Percentiles rank a stretch among this genome's conserved stretches.
phyloP scores from a whole-genome alignment of 768 basidiomycete species.

The Calocybe indica region DNA sequence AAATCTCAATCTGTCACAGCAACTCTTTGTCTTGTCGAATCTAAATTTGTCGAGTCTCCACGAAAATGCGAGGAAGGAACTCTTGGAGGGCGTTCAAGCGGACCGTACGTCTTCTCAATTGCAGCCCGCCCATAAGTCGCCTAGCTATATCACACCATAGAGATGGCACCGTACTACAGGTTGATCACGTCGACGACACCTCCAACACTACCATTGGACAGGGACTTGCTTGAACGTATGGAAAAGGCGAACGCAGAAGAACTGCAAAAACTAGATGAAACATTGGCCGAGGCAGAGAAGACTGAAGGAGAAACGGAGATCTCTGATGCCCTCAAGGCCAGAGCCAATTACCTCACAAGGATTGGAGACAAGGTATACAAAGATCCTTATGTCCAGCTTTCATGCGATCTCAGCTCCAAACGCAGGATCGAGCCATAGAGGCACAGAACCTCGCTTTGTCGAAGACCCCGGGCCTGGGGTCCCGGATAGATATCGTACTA shows the following conservation, averaged over 20 bases:
- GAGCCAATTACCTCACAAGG: constrained; percentile 79
- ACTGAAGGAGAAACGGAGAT: constrained; percentile 93
- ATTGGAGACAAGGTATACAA: constrained; percentile 77
- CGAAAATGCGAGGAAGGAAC: constrained; percentile 52
- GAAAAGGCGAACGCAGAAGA: constrained; percentile 68
- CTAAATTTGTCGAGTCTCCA: constrained; percentile 59
- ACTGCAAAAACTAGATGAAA: constrained; percentile 68
- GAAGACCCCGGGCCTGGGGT: constrained; percentile 90
- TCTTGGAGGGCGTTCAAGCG: constrained; percentile 70
- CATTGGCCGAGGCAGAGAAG: constrained; percentile 81
- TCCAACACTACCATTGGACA: constrained; percentile 41
- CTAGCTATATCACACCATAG: constrained; percentile 28
- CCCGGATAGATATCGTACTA: constrained; percentile 88
- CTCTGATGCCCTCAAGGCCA: constrained; percentile 76
- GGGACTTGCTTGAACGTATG: constrained; percentile 47
- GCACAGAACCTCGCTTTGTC: constrained; percentile 82
- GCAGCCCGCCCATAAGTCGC: not conserved
- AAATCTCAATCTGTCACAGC: constrained; percentile 77
- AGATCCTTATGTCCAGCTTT: constrained; percentile 22
- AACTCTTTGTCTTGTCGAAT: constrained; percentile 68
- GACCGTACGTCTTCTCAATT: constrained; percentile 54
- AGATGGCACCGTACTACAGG: constrained; percentile 85
- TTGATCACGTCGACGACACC: constrained; percentile 46
- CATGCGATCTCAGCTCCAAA: not conserved
- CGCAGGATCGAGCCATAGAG: constrained; percentile 70